A percentile compares a stretch with the other conserved stretches of the same genome.
Evolutionary conservation across 108 stramenopile species (phyloP).

Genomic region (Nitzschia inconspicua): DNA sequence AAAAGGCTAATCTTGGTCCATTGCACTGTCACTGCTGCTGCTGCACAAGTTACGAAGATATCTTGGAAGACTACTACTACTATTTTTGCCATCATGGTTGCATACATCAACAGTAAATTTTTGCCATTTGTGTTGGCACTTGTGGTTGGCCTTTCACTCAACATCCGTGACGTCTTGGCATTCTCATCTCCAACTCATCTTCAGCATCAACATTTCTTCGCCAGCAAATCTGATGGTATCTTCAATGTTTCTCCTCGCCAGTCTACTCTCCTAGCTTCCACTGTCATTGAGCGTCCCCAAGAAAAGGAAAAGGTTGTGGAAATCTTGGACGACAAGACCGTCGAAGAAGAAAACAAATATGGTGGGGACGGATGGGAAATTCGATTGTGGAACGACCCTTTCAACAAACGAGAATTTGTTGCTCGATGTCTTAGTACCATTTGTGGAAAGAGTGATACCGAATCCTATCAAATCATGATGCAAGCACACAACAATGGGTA

Average conservation of each 20-base stretch:
- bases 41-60: too few species aligned
- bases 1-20: too few species aligned
- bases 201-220: too few species aligned
- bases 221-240: too few species aligned
- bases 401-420: slow-evolving; percentile 78
- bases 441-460: slow-evolving; percentile 46
- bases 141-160: too few species aligned
- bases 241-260: not conserved
- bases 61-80: too few species aligned
- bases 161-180: too few species aligned
- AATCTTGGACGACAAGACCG: slow-evolving; percentile 8
- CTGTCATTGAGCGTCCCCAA: slow-evolving; percentile 19
- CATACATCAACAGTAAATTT: too few species aligned
- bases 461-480: slow-evolving; percentile 74
- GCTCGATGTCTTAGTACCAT: slow-evolving; percentile 55
- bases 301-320: slow-evolving; percentile 10
- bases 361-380: slow-evolving; percentile 49
- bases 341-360: slow-evolving; percentile 7
- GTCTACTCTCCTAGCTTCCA: not conserved
- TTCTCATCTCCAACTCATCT: too few species aligned
- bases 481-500: slow-evolving; percentile 60
- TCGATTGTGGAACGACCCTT: slow-evolving; percentile 69
- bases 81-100: too few species aligned
- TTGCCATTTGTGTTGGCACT: too few species aligned
- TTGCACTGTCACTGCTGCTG: too few species aligned